phyloP scores from a whole-genome alignment of 2,329 filamentous ascomycete genomes.

The Nemania bipapillata region DNA sequence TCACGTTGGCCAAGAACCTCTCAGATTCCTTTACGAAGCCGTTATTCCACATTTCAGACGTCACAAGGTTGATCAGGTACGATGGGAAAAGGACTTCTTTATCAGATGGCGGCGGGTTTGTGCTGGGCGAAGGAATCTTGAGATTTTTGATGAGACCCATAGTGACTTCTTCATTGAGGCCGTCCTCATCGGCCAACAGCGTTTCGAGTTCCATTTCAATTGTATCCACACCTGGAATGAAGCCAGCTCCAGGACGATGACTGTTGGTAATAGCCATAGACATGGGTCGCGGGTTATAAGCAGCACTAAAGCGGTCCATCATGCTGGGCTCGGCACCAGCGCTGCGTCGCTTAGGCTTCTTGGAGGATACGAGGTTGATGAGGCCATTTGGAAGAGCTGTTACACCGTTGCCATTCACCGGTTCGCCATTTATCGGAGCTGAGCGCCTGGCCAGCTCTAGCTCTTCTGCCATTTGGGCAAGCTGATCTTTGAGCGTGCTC shows the following conservation, averaged over 20 bases:
- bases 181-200: slow-evolving; percentile 92
- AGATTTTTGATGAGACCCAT: slow-evolving; percentile 95
- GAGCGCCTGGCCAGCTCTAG: slow-evolving; percentile 85
- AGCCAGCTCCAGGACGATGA: slow-evolving; percentile 78
- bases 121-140: slow-evolving; percentile 90
- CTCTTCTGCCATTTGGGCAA: slow-evolving; percentile 90
- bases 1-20: slow-evolving; percentile 97
- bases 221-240: slow-evolving; percentile 84
- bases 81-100: slow-evolving; percentile 99
- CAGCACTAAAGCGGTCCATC: slow-evolving; percentile 87
- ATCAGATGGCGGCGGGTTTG: slow-evolving; percentile 89
- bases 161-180: slow-evolving; percentile 94
- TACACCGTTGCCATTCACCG: slow-evolving; percentile 70
- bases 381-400: slow-evolving; percentile 75
- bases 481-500: slow-evolving; percentile 82
- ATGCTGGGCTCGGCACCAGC: slow-evolving; percentile 87
- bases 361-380: slow-evolving; percentile 95
- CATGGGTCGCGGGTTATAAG: slow-evolving; percentile 93
- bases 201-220: slow-evolving; percentile 95
- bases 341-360: slow-evolving; percentile 95
- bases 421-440: slow-evolving; percentile 76
- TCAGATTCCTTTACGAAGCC: slow-evolving; percentile 99
- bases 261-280: slow-evolving; percentile 87
- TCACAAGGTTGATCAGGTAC: slow-evolving; percentile 98
- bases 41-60: slow-evolving; percentile 99